Evolutionary conservation across 1,139 yeast species (phyloP).

Genomic region (Debaryomycetaceae sp.): DNA sequence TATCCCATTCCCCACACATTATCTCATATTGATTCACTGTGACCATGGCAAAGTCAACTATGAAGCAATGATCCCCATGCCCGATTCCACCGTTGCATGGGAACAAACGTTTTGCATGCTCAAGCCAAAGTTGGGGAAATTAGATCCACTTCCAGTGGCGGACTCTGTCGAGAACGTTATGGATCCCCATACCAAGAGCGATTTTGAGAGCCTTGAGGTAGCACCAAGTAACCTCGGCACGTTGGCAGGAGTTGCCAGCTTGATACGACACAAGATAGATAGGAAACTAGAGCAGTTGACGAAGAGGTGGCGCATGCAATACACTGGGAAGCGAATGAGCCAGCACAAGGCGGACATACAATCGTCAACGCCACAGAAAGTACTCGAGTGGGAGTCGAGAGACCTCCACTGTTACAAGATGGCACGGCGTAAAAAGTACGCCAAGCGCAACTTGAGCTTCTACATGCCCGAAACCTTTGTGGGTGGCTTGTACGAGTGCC

Average conservation of each 20-base stretch:
- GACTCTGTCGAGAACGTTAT: slow-evolving; percentile 13
- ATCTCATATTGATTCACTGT: slow-evolving; percentile 52
- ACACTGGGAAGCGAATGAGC: slow-evolving; percentile 20
- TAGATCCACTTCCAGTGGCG: slow-evolving; percentile 9
- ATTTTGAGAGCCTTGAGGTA: not conserved
- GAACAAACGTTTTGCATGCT: slow-evolving; percentile 46
- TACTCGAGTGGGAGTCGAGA: slow-evolving; percentile 26
- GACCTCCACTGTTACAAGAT: slow-evolving; percentile 52
- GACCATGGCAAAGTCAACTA: slow-evolving; percentile 48
- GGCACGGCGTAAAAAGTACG: slow-evolving; percentile 61
- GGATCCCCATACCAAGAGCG: too few species aligned
- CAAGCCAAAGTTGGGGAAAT: slow-evolving; percentile 20
- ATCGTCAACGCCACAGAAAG: slow-evolving; percentile 19
- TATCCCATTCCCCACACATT: slow-evolving; percentile 40
- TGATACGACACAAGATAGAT: slow-evolving; percentile 17
- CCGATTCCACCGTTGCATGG: slow-evolving; percentile 49
- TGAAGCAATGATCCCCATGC: slow-evolving; percentile 29
- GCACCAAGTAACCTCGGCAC: slow-evolving; percentile 4
- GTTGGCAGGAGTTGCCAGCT: slow-evolving; percentile 11
- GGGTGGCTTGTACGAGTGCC: slow-evolving; percentile 63
- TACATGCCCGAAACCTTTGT: slow-evolving; percentile 59
- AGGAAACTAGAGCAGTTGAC: slow-evolving; percentile 18
- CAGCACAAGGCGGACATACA: slow-evolving; percentile 19
- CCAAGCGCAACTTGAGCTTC: slow-evolving; percentile 42
- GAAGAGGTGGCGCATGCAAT: slow-evolving; percentile 19